phyloP scores from a whole-genome alignment of 306 rosid genomes.

The Cucurbita ficifolia region DNA sequence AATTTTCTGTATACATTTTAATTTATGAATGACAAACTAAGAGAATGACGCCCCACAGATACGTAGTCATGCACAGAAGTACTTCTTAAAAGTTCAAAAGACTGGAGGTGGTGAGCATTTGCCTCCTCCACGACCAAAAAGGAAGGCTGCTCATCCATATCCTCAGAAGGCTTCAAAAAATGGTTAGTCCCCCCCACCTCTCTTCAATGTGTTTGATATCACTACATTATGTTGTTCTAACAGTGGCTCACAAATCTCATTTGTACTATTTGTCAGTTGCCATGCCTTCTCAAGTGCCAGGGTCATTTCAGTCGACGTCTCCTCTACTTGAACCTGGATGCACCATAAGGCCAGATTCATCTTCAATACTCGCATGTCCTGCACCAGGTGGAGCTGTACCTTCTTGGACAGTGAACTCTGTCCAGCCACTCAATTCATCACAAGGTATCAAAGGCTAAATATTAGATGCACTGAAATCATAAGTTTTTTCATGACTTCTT shows the following conservation, averaged over 20 bases:
- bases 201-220: not conserved
- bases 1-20: not conserved
- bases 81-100: constrained; percentile 91
- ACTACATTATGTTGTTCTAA: not conserved
- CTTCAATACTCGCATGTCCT: constrained; percentile 41
- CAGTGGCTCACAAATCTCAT: constrained; percentile 11
- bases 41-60: constrained; percentile 29
- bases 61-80: constrained; percentile 96
- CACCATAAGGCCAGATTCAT: constrained; percentile 39
- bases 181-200: constrained; percentile 21
- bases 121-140: constrained; percentile 95
- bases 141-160: constrained; percentile 94
- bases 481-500: not conserved
- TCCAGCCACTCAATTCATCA: constrained; percentile 30
- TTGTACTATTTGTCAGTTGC: constrained; percentile 29
- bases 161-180: constrained; percentile 93
- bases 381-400: constrained; percentile 28
- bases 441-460: constrained; percentile 28
- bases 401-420: constrained; percentile 43
- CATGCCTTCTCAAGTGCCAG: constrained; percentile 36
- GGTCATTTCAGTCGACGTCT: constrained; percentile 53
- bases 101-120: constrained; percentile 81
- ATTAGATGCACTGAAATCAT: not conserved
- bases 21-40: not conserved
- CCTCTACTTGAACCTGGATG: constrained; percentile 53